Evolutionary conservation across 257 asterid species (phyloP), one percentile per base, ranked within the genome.

Genomic region (Handroanthus guayacan): DNA sequence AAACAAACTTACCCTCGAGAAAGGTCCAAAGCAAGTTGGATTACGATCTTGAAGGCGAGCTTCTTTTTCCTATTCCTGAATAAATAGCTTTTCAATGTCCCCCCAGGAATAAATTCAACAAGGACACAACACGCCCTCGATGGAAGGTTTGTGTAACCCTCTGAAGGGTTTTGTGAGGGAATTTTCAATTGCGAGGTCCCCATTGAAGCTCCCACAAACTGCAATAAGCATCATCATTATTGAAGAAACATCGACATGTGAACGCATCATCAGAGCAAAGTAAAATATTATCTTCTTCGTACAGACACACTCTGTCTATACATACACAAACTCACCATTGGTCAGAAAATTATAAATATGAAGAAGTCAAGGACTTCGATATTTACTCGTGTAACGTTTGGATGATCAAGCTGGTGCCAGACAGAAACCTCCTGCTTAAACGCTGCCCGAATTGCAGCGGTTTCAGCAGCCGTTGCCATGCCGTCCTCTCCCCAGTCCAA

Each of bases 401-500:
- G 95, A 78, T 93, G 95, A 75, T 87, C 96, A 39, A 93, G 98
- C 83, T 88, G 81, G 72, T 91, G 94, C 98, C 98, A 93, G 6
- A 93, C 96, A 6, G 98, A 79, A 60, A 91, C 98, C 80, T 91
- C 98, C 54, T 91, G 95, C 73, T 78, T 87, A 72, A 93, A 93
- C 3, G 97, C 85, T 44, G 97, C 86, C 50, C 97, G 88, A 71
- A 89, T 83, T 50, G 89, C 84, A 16, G 92, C 89, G 61, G 93
- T 89, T 75, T 91, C 97, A 11, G 89, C 88, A 67, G 81, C 84
- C 3, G 95, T 89, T 44, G 88, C 81, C 78, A 85, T 86, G 74
- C 96, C 96, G 82, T 93, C 96, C 75, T 88, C 94, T 68, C 96
- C 97, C 98, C 97, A 93, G 74, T 93, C 96, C 86, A 93, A 82